Evolutionary conservation across 768 basidiomycete genomes (phyloP).

Genomic region (Lactarius hengduanensis): DNA sequence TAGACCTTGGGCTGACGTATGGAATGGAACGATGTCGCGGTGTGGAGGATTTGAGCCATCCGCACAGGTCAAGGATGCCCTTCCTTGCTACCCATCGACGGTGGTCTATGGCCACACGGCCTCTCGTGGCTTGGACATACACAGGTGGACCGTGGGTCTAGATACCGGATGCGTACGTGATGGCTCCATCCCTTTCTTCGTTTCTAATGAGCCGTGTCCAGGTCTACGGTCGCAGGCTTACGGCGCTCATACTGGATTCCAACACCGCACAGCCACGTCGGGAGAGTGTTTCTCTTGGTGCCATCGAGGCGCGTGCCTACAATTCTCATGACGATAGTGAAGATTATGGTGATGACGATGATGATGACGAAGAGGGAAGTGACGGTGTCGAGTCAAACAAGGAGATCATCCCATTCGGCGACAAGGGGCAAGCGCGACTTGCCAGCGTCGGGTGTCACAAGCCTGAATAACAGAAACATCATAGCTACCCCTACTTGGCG

Average conservation of each 20-base stretch:
- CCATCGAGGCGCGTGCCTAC: background rate
- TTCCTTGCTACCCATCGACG: constrained; percentile 69
- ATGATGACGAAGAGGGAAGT: constrained; percentile 30
- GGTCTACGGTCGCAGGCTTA: constrained; percentile 60
- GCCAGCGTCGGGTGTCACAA: constrained; percentile 49
- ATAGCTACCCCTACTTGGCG: too few relatives aligned
- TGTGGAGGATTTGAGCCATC: constrained; percentile 50
- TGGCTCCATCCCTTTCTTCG: background rate
- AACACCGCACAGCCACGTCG: background rate
- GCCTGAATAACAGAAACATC: background rate
- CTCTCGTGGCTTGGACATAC: constrained; percentile 72
- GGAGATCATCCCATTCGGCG: constrained; percentile 53
- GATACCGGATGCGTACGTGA: constrained; percentile 81
- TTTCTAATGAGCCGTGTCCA: constrained; percentile 30
- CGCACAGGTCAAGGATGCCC: constrained; percentile 31
- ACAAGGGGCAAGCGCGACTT: constrained; percentile 47
- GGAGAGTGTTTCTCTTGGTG: background rate
- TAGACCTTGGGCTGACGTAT: constrained; percentile 71
- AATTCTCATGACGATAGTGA: background rate
- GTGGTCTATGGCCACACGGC: constrained; percentile 91
- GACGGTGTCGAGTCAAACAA: constrained; percentile 26
- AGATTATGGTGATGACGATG: constrained; percentile 22
- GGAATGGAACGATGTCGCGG: constrained; percentile 61
- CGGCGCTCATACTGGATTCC: constrained; percentile 61
- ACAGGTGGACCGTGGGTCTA: constrained; percentile 80